Conservation (phyloP, 2,329 filamentous ascomycete species). For the Xylaria hypoxylon region DNA sequence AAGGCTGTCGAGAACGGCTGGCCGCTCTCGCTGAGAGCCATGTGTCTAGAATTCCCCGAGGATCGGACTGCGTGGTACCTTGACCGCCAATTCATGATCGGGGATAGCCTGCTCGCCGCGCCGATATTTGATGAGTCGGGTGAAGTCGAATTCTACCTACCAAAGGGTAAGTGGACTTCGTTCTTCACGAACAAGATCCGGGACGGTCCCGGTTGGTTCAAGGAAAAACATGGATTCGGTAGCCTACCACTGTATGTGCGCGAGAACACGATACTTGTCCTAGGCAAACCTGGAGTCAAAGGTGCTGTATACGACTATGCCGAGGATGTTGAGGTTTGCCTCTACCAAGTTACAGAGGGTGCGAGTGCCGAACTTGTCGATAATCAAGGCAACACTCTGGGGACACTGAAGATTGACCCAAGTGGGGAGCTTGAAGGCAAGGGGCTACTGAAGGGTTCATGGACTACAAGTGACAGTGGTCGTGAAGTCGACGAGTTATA, state of each 20-base stretch:
- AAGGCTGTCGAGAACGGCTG: slow-evolving; percentile 62
- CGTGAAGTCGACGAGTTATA: slow-evolving; percentile 42
- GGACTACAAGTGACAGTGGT: slow-evolving; percentile 41
- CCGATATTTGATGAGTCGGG: slow-evolving; percentile 77
- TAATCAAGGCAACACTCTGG: slow-evolving; percentile 56
- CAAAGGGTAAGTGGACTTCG: slow-evolving; percentile 61
- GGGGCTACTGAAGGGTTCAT: slow-evolving; percentile 55
- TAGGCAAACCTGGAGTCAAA: slow-evolving; percentile 55
- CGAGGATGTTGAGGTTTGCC: slow-evolving; percentile 59
- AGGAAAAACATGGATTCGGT: slow-evolving; percentile 68
- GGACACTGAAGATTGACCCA: slow-evolving; percentile 54
- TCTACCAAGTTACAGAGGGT: slow-evolving; percentile 58
- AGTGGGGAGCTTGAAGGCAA: slow-evolving; percentile 56
- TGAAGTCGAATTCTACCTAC: slow-evolving; percentile 74
- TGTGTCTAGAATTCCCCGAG: slow-evolving; percentile 77
- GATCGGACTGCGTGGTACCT: slow-evolving; percentile 76
- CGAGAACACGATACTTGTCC: slow-evolving; percentile 62
- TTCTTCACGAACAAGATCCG: slow-evolving; percentile 62
- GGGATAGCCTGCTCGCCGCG: slow-evolving; percentile 69
- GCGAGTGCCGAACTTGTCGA: slow-evolving; percentile 58
- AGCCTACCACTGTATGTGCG: slow-evolving; percentile 69
- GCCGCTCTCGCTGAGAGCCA: slow-evolving; percentile 71
- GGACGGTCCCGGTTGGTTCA: slow-evolving; percentile 68
- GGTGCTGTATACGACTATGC: slow-evolving; percentile 62
- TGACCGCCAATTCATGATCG: slow-evolving; percentile 81